Evolutionary conservation across 371 early-diverging fungal species (phyloP), one percentile per base, ranked within the genome.

Genomic region (Furculomyces boomerangus): DNA sequence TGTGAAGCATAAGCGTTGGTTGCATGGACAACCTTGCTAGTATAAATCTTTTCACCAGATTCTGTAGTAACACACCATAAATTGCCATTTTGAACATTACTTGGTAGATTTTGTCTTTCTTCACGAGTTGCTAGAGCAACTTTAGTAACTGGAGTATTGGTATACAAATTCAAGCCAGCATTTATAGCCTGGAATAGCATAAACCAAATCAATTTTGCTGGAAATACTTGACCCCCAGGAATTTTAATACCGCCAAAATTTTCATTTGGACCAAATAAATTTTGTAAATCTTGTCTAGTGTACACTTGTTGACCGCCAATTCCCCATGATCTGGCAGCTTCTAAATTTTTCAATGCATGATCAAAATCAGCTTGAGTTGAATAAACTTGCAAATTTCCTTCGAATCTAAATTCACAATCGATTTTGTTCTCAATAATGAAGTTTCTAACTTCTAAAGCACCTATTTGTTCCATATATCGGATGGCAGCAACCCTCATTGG

Each of bases 1-100:
- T 56, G 57, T 5, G 58, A 54, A 2, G 53, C 47, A 52, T 54
- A 60, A 3, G 57, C 60, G 30, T 60, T 60, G 32, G 57, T 60
- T 1, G 58, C 59, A 40, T 57, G 53, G 5, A 60, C 49, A 29
- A 60, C 53, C 13, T 60, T 32, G 28, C 31, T 18, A 31, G 60
- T 49, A 24, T 22, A 32, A 16, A 57, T 40, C 14, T 16, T 39
- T 39, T 54, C 53, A 3, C 60, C 48, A 37, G 27, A 20, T 1
- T 31, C 47, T 1, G 57, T 60, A 8, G 24, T 16, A 30, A 60
- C 52, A 25, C 32, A 35, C 52, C 52, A 51, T 10, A 51, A 16
- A 8, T 29, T 49, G 2, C n/a, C 2, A 25, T n/a, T 30, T 22
- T 14, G 7, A 49, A 8, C n/a, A 22, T 18, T 24, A 8, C 25